phyloP scores from a whole-genome alignment of 495 filamentous ascomycete species.

The Penicillium mononematosum region DNA sequence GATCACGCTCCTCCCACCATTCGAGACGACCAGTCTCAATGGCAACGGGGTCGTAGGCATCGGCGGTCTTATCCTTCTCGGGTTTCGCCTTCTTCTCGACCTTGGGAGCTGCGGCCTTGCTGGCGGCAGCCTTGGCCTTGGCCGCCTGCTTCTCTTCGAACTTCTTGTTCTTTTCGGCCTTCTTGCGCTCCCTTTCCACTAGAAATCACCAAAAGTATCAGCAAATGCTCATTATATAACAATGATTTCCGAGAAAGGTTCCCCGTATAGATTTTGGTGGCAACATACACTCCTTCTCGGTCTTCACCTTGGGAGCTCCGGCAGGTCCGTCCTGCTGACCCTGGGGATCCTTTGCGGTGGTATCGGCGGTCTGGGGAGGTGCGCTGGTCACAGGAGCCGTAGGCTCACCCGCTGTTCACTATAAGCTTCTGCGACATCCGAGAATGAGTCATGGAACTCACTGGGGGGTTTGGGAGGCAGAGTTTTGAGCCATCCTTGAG shows the following conservation, averaged over 20 bases:
- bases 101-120: slow-evolving; percentile 46
- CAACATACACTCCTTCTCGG: slow-evolving; percentile 56
- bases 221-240: slow-evolving; percentile 1
- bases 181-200: slow-evolving; percentile 58
- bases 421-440: slow-evolving; percentile 10
- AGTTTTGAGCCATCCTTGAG: slow-evolving; percentile 59
- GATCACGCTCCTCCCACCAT: slow-evolving; percentile 63
- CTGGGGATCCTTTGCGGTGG: slow-evolving; percentile 36
- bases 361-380: slow-evolving; percentile 47
- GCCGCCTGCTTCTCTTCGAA: slow-evolving; percentile 57
- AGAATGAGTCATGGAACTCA: slow-evolving; percentile 38
- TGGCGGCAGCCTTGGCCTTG: slow-evolving; percentile 49
- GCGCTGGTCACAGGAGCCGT: slow-evolving; percentile 49
- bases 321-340: slow-evolving; percentile 42
- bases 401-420: slow-evolving; percentile 49
- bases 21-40: slow-evolving; percentile 57
- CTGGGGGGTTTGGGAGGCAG: slow-evolving; percentile 56
- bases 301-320: slow-evolving; percentile 55
- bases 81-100: slow-evolving; percentile 56
- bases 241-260: background rate
- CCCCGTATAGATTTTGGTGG: background rate
- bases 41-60: slow-evolving; percentile 56
- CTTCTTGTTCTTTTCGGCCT: slow-evolving; percentile 61
- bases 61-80: slow-evolving; percentile 51
- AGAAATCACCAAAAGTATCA: slow-evolving; percentile 20